A percentile compares a stretch with the other conserved stretches of the same genome.
These are phyloP conservation scores for Didymella exigua DNA, from an alignment of 2,329 filamentous ascomycete genomes.

Conservation along the genomic window DNA sequence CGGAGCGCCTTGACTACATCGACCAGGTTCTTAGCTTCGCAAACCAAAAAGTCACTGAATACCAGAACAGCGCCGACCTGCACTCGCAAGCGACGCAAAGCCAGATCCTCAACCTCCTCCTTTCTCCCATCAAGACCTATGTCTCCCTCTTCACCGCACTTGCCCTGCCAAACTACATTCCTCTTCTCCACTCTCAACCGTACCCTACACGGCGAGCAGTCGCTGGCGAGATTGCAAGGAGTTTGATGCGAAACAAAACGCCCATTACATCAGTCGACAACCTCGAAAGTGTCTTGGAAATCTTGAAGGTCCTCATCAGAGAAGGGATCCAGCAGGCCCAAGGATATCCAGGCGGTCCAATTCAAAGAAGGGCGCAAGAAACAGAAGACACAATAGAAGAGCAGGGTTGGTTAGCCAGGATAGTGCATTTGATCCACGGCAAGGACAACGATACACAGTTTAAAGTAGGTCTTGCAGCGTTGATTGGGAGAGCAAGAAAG, in stretches of 20 bases:
- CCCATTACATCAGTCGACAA: slow-evolving; percentile 77
- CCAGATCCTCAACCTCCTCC: slow-evolving; percentile 86
- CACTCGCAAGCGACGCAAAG: slow-evolving; percentile 87
- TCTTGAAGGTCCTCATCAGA: slow-evolving; percentile 88
- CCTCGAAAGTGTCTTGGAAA: slow-evolving; percentile 85
- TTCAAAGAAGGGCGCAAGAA: slow-evolving; percentile 76
- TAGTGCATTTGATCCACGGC: slow-evolving; percentile 84
- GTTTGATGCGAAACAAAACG: slow-evolving; percentile 81
- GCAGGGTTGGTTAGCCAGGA: slow-evolving; percentile 92
- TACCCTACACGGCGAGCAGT: slow-evolving; percentile 91
- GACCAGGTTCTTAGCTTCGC: slow-evolving; percentile 93
- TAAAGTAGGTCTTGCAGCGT: slow-evolving; percentile 56
- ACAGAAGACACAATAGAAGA: slow-evolving; percentile 98
- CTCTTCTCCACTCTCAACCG: slow-evolving; percentile 86
- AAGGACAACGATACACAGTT: slow-evolving; percentile 93
- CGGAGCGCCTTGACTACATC: slow-evolving; percentile 88
- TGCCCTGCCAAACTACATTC: slow-evolving; percentile 88
- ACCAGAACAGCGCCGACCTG: slow-evolving; percentile 92
- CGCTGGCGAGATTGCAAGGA: slow-evolving; percentile 84
- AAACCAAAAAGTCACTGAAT: slow-evolving; percentile 81
- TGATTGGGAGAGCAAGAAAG: not conserved
- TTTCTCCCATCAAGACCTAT: slow-evolving; percentile 88
- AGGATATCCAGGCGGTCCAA: slow-evolving; percentile 79
- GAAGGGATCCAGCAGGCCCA: slow-evolving; percentile 83
- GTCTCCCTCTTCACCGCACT: slow-evolving; percentile 95